phyloP scores from a whole-genome alignment of 139 green algal species.

The Closterium sp. region DNA sequence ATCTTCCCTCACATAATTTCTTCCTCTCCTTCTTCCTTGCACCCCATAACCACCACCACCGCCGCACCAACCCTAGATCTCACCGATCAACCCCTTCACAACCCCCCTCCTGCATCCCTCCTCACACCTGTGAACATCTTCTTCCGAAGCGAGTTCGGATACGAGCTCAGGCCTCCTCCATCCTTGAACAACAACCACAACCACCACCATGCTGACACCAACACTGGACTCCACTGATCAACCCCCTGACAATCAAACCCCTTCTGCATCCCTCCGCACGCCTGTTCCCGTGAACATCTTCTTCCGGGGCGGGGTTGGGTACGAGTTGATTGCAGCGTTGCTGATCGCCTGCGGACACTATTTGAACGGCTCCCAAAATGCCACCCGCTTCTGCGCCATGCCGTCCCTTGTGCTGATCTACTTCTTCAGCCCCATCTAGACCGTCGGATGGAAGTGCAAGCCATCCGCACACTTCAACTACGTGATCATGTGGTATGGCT shows the following conservation, averaged over 20 bases:
- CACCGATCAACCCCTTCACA: too few species aligned
- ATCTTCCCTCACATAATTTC: neutral
- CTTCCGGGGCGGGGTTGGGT: slow-evolving; percentile 34
- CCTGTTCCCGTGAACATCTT: neutral
- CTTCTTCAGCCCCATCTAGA: slow-evolving; percentile 26
- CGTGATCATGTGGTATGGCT: neutral
- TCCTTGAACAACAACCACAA: too few species aligned
- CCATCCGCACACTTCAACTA: neutral
- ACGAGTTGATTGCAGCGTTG: slow-evolving; percentile 15
- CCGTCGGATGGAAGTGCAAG: neutral
- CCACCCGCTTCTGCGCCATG: neutral
- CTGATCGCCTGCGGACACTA: slow-evolving; percentile 30
- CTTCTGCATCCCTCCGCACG: neutral
- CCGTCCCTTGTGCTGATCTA: slow-evolving; percentile 4
- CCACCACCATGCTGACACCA: too few species aligned
- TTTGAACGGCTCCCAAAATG: slow-evolving; percentile 2
- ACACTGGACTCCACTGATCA: neutral
- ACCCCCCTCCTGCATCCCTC: too few species aligned
- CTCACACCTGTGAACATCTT: too few species aligned
- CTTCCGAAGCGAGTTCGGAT: too few species aligned
- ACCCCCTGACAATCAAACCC: too few species aligned
- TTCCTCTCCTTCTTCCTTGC: neutral
- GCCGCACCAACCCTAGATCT: neutral
- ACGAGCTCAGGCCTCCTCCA: too few species aligned
- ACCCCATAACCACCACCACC: neutral